Evolutionary conservation across 352 stramenopile genomes (phyloP).

Genomic region (Phytopythium vexans): DNA sequence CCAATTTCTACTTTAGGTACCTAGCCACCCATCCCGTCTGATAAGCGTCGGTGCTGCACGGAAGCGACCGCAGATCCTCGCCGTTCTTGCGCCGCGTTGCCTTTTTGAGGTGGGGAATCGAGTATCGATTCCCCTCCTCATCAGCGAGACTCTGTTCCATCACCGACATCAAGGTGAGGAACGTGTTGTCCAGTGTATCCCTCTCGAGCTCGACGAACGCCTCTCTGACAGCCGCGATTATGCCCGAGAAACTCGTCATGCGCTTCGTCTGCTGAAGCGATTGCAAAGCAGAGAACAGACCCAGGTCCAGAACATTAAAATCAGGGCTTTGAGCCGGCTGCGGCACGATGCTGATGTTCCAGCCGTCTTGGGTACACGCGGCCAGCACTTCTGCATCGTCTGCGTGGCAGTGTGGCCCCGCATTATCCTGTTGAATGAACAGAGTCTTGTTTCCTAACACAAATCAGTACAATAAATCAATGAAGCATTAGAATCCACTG

Average conservation of each 20-base stretch:
- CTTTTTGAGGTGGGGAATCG: conserved; percentile 9
- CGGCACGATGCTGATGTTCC: conserved; percentile 2
- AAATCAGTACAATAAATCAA: background rate
- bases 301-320: conserved; percentile 20
- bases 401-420: background rate
- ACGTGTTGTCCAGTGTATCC: conserved; percentile 15
- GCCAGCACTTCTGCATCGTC: background rate
- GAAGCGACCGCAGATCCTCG: background rate
- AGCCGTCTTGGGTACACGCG: background rate
- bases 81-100: background rate
- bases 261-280: conserved; percentile 12
- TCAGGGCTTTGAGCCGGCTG: conserved; percentile 18
- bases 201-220: conserved; percentile 12
- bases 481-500: background rate
- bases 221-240: conserved; percentile 10
- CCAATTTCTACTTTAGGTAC: background rate
- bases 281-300: conserved; percentile 16
- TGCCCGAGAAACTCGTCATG: background rate
- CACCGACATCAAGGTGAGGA: conserved; percentile 16
- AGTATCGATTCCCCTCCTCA: conserved; percentile 17
- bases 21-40: no score
- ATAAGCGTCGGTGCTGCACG: background rate
- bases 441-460: background rate
- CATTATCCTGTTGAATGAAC: conserved; percentile 8
- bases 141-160: conserved; percentile 17